A percentile compares a stretch with the other conserved stretches of the same genome.
phyloP scores from a whole-genome alignment of 148 eudicot species.

The Tetragonia tetragonoides region DNA sequence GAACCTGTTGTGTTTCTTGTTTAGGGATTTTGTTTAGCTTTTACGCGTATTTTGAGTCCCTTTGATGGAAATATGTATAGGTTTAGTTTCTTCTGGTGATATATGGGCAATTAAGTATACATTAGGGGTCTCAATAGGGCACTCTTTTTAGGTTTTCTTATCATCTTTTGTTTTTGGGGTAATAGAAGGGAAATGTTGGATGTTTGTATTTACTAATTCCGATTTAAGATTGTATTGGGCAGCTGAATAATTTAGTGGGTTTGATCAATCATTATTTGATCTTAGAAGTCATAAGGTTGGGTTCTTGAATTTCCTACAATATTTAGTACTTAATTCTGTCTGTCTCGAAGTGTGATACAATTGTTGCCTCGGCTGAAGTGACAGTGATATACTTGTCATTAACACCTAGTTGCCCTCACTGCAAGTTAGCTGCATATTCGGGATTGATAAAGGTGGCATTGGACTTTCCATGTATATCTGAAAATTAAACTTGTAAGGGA shows the following conservation, averaged over 20 bases:
- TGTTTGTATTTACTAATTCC: neutral
- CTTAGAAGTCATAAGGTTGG: neutral
- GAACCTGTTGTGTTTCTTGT: neutral
- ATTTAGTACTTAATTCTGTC: neutral
- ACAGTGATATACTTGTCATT: neutral
- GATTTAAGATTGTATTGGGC: neutral
- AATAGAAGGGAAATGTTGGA: neutral
- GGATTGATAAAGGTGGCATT: neutral
- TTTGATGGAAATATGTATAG: neutral
- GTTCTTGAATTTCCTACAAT: neutral
- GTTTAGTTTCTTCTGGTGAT: neutral
- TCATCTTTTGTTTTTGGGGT: neutral
- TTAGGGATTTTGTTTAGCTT: neutral
- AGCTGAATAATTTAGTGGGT: neutral
- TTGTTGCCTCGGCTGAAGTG: neutral
- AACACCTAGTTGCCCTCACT: neutral
- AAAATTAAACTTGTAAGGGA: neutral
- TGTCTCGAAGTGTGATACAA: neutral
- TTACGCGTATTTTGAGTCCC: neutral
- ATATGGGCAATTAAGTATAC: too few species aligned
- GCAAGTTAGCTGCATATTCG: neutral
- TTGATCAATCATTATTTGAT: constrained; percentile 1
- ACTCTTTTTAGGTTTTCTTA: neutral
- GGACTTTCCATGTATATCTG: neutral
- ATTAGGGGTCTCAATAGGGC: too few species aligned